These are phyloP conservation scores for Cyphellophora europaea DNA, from an alignment of 2,329 filamentous ascomycete species.

Conservation along the genomic window DNA sequence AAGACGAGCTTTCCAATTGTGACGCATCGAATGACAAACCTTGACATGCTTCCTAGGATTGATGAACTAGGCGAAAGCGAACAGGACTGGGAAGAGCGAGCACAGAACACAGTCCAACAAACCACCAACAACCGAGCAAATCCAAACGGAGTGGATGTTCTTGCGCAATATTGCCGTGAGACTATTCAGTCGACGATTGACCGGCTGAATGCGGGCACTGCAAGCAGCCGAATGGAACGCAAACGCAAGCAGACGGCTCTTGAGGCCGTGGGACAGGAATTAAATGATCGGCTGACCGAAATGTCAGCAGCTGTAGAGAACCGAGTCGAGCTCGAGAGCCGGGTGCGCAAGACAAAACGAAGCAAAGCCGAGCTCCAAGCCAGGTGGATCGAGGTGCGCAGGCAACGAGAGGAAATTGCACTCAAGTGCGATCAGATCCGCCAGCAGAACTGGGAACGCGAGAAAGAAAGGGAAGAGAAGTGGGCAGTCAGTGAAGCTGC, in stretches of 20 bases:
- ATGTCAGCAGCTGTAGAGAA: conserved; percentile 44
- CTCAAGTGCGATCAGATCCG: conserved; percentile 41
- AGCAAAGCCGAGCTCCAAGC: conserved; percentile 36
- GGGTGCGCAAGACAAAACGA: conserved; percentile 34
- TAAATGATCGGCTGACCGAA: conserved; percentile 41
- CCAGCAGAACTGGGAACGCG: conserved; percentile 29
- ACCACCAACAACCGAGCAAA: conserved; percentile 30
- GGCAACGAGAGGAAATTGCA: conserved; percentile 38
- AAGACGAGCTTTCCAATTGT: conserved; percentile 21
- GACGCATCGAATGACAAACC: conserved; percentile 21
- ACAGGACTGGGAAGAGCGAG: conserved; percentile 7
- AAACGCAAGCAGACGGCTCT: conserved; percentile 38
- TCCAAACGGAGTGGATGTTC: conserved; percentile 44
- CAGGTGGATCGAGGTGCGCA: conserved; percentile 38
- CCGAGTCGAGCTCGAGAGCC: conserved; percentile 35
- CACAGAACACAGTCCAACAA: conserved; percentile 2
- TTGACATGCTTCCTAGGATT: conserved; percentile 16
- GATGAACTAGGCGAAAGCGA: conserved; percentile 18
- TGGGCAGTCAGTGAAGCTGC: conserved; percentile 21
- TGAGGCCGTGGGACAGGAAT: conserved; percentile 36
- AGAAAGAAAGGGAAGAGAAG: conserved; percentile 22
- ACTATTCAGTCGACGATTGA: conserved; percentile 36
- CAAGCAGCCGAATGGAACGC: conserved; percentile 21
- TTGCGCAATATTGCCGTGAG: conserved; percentile 41
- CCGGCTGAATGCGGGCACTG: conserved; percentile 22